Conservation (phyloP, 805 yeast genomes). For the Vanderwaltozyma verrucispora region DNA sequence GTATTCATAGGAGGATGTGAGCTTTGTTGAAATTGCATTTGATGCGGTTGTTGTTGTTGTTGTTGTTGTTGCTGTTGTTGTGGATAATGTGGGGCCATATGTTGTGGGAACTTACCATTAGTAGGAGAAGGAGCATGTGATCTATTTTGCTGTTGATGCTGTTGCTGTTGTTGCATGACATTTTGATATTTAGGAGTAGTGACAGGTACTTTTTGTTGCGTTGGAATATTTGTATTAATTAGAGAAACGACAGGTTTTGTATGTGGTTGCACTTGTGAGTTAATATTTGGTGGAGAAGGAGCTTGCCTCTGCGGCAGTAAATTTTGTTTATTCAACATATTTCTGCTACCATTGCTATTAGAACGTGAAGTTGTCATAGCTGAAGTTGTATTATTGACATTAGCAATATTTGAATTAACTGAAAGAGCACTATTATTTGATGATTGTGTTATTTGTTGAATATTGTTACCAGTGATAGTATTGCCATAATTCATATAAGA, state of each 20-base stretch:
- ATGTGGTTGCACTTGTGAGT: conserved; percentile 5
- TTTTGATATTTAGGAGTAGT: not conserved
- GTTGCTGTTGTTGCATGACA: conserved; percentile 1
- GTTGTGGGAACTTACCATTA: conserved; percentile 2
- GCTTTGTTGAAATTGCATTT: conserved; percentile 11
- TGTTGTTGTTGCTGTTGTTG: conserved; percentile 4
- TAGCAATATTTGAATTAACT: not conserved
- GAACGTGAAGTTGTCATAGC: not conserved
- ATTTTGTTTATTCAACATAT: conserved; percentile 4
- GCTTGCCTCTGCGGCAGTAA: conserved; percentile 21
- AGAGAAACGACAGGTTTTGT: conserved; percentile 1
- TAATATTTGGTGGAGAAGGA: conserved; percentile 20
- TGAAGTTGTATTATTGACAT: not conserved
- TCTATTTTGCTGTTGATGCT: conserved; percentile 6
- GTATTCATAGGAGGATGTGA: conserved; percentile 4
- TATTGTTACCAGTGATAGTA: not conserved
- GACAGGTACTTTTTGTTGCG: not conserved
- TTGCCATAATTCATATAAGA: conserved; percentile 2
- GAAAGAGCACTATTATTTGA: not conserved
- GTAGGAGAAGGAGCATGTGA: conserved; percentile 8
- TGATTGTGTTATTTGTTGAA: not conserved
- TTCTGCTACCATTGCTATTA: not conserved
- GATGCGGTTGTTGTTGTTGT: conserved; percentile 4
- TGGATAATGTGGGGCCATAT: conserved; percentile 3
- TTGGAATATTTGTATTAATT: conserved; percentile 2